A percentile compares a stretch with the other conserved stretches of the same genome.
phyloP scores from a whole-genome alignment of 176 grass and related monocot species.

The Musa beccarii region DNA sequence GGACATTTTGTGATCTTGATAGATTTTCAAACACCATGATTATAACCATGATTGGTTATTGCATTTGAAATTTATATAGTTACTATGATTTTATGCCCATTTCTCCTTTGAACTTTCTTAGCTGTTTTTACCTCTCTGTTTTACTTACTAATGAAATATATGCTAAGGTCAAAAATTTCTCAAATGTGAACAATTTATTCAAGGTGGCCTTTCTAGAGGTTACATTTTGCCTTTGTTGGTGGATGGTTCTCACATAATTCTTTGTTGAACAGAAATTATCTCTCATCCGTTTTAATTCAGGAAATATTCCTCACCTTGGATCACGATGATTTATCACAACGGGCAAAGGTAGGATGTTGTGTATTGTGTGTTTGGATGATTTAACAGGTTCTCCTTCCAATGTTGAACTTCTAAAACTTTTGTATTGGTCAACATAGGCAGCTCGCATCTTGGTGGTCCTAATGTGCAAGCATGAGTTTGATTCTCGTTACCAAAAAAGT shows the following conservation, averaged over 20 bases:
- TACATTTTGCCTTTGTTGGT: background rate
- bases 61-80: background rate
- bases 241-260: background rate
- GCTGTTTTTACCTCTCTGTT: background rate
- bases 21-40: background rate
- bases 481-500: constrained; percentile 80
- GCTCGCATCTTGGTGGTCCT: constrained; percentile 94
- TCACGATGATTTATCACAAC: constrained; percentile 92
- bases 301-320: constrained; percentile 99
- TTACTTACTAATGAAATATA: background rate
- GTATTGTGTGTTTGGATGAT: background rate
- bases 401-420: constrained; percentile 18
- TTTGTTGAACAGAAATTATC: constrained; percentile 63
- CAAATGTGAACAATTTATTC: background rate
- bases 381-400: background rate
- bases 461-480: constrained; percentile 99
- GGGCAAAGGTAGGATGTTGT: constrained; percentile 66
- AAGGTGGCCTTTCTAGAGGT: background rate
- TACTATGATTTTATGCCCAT: too few species aligned
- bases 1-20: background rate
- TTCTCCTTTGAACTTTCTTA: background rate
- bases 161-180: background rate
- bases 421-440: constrained; percentile 42
- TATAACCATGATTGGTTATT: background rate
- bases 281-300: constrained; percentile 96